phyloP scores from a whole-genome alignment of 257 asterid species.

The Oldenlandia corymbosa region DNA sequence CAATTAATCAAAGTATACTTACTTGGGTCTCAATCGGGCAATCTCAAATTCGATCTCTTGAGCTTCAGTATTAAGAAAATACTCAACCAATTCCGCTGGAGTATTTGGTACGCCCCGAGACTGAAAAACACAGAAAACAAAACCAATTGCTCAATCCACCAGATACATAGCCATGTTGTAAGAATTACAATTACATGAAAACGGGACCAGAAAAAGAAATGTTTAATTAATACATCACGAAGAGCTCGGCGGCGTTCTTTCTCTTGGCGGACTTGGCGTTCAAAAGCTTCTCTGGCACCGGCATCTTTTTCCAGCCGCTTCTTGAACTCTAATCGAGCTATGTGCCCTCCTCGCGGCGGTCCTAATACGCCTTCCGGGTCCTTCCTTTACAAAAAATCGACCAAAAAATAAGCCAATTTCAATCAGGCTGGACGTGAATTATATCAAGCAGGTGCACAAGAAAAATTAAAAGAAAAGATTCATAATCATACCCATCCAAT shows the following conservation, averaged over 20 bases:
- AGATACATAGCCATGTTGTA: too few relatives aligned
- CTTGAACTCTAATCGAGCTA: conserved; percentile 62
- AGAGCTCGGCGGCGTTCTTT: conserved; percentile 47
- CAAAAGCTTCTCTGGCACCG: conserved; percentile 66
- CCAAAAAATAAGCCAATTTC: neutral
- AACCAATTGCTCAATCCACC: neutral
- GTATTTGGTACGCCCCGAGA: conserved; percentile 67
- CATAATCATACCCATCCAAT: conserved; percentile 91
- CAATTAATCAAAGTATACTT: conserved; percentile 13
- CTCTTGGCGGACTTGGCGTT: conserved; percentile 71
- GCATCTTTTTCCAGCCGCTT: conserved; percentile 60
- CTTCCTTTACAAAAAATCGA: conserved; percentile 41
- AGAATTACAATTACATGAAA: too few relatives aligned
- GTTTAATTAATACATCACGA: conserved; percentile 45
- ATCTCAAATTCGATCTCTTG: conserved; percentile 86
- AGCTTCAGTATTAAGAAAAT: conserved; percentile 88
- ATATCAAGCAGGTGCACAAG: neutral
- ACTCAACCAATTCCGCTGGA: conserved; percentile 62
- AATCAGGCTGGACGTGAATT: too few relatives aligned
- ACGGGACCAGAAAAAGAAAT: neutral
- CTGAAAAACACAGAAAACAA: conserved; percentile 27
- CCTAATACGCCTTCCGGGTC: conserved; percentile 88
- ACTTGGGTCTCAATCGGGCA: conserved; percentile 83
- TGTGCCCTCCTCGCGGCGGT: conserved; percentile 58
- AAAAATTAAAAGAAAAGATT: too few relatives aligned